Percentiles rank a stretch among this genome's conserved stretches.
Conservation (phyloP, 1,284 basidiomycete species). For the Albatrellus sp. region DNA sequence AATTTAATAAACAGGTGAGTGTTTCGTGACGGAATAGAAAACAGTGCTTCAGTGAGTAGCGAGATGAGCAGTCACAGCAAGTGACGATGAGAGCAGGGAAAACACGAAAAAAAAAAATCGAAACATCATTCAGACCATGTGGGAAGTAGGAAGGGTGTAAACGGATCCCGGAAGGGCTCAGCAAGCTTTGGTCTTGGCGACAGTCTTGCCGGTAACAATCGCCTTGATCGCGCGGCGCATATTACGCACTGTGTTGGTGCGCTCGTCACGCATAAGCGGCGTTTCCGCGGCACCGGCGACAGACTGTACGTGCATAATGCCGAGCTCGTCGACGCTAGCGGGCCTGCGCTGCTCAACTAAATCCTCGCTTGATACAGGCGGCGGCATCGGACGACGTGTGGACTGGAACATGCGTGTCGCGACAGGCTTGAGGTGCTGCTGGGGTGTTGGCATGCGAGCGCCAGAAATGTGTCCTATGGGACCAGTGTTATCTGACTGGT, state of each 20-base stretch:
- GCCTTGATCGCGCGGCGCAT: background rate
- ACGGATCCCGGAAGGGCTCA: too few species aligned
- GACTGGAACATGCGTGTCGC: slow-evolving; percentile 37
- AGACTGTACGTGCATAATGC: slow-evolving; percentile 11
- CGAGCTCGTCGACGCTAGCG: slow-evolving; percentile 21
- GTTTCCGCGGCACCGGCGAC: background rate
- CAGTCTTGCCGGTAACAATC: background rate
- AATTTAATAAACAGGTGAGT: too few species aligned
- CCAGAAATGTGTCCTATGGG: slow-evolving; percentile 18
- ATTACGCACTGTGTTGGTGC: slow-evolving; percentile 1
- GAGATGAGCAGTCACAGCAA: too few species aligned
- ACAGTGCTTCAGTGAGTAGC: too few species aligned
- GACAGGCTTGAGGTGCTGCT: slow-evolving; percentile 19
- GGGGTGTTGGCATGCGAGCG: slow-evolving; percentile 13
- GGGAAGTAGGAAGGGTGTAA: too few species aligned
- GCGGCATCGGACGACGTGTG: slow-evolving; percentile 42
- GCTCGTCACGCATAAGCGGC: background rate
- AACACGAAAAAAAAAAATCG: too few species aligned
- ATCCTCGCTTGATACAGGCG: slow-evolving; percentile 48
- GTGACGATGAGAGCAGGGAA: too few species aligned
- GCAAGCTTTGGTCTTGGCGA: background rate
- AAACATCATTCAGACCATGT: too few species aligned
- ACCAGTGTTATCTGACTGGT: slow-evolving; percentile 50
- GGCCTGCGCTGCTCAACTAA: slow-evolving; percentile 9
- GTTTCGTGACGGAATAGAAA: too few species aligned